Base-by-base conservation (phyloP, 78 protist species). In the Trichosphaerium sp. region DNA sequence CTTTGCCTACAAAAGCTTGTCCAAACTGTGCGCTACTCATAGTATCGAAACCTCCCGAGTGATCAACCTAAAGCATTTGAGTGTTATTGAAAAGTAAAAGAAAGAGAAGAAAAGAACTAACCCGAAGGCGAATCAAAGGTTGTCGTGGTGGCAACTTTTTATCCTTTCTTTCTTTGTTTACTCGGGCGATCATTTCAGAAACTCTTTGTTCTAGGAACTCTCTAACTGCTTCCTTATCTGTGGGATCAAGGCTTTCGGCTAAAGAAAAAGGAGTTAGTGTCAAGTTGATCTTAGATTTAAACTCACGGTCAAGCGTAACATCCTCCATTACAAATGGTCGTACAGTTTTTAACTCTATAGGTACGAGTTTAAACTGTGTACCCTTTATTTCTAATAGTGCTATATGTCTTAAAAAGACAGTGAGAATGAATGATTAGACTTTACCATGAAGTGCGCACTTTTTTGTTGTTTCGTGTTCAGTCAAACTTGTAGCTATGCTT, bases 401-500 rank as follows among this genome's bases (percentile, higher is more conserved):
- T 0, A 79, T 82, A 64, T 78, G 79, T 51, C 80, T 83, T n/a
- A 15, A 35, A n/a, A n/a, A 3, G 11, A 65, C 21, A n/a, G 5
- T 47, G 7, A 65, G 47, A 11, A 69, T 15, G 2, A 10, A 70
- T 73, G 60, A 1, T 15, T 1, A 38, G 37, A 25, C 69, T 55
- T n/a, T n/a, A n/a, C n/a, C n/a, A n/a, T 31, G 42, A 3, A 72
- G 79, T 14, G 55, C 32, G 38, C 40, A 61, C 78, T 95, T 95
- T 18, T 76, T 88, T 55, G 47, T 65, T 4, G 91, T 34, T 52
- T 95, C 97, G 21, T 82, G 93, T 38, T 59, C 92, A 18, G 42
- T 18, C 14, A 94, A 83, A 1, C 95, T 73, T 11, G 97, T 88
- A 1, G 89, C 91, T 0, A 93, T 80, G 4, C 91, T 58, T 0